Conservation (phyloP, 2,329 filamentous ascomycete genomes). For the Cercospora janseana region DNA sequence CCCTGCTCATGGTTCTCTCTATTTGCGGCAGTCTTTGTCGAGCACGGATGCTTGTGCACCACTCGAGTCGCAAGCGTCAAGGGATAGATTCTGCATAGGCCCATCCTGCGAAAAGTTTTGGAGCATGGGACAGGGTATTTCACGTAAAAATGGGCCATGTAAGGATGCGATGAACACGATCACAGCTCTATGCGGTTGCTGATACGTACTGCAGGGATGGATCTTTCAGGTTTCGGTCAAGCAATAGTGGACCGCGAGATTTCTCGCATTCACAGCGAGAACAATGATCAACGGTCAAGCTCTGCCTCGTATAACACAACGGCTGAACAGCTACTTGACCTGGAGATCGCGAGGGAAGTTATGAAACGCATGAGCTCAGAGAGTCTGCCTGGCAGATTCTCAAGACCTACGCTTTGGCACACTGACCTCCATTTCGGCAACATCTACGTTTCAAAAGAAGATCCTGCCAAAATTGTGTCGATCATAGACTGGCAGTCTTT, state of each 20-base stretch:
- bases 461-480: slow-evolving; percentile 11
- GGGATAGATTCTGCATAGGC: not conserved
- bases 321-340: not conserved
- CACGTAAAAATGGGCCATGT: not conserved
- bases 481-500: slow-evolving; percentile 16
- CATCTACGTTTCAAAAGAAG: slow-evolving; percentile 12
- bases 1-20: not conserved
- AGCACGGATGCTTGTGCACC: no score
- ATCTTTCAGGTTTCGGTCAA: not conserved
- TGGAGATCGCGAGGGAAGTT: not conserved
- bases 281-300: not conserved
- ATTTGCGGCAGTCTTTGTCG: not conserved
- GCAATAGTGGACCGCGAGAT: not conserved
- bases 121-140: not conserved
- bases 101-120: not conserved
- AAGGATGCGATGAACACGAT: not conserved
- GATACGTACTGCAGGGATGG: not conserved
- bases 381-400: slow-evolving; percentile 8
- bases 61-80: no score
- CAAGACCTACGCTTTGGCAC: slow-evolving; percentile 12
- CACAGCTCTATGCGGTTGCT: not conserved
- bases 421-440: slow-evolving; percentile 13
- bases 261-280: not conserved
- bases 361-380: slow-evolving; percentile 3
- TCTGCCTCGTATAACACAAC: not conserved